Evolutionary conservation across 441 rosid genomes (phyloP).

Genomic region (Populus hybrid): DNA sequence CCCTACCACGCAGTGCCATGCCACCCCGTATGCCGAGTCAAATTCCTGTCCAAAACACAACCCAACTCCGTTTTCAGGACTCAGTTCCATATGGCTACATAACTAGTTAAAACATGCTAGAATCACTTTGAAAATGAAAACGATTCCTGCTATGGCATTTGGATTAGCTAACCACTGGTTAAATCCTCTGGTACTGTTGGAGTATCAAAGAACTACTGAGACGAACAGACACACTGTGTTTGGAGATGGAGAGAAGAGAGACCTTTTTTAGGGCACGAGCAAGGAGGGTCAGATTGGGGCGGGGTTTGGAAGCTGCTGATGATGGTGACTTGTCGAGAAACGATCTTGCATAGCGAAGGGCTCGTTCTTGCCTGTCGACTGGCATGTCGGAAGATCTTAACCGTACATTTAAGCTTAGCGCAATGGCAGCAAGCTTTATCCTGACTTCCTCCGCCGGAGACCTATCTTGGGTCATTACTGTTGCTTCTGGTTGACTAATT

Average conservation of each 20-base stretch:
- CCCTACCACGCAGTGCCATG: too few relatives aligned
- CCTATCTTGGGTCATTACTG: conserved; percentile 4
- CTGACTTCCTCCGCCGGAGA: conserved; percentile 18
- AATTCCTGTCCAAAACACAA: conserved; percentile 19
- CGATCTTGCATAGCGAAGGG: conserved; percentile 27
- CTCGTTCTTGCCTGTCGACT: conserved; percentile 30
- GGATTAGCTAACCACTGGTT: not conserved
- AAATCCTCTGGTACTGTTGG: too few relatives aligned
- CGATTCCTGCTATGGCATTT: too few relatives aligned
- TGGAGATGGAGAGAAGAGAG: conserved; percentile 5
- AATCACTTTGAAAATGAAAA: too few relatives aligned
- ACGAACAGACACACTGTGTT: not conserved
- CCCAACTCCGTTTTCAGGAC: not conserved
- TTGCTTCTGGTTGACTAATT: not conserved
- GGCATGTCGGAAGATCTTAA: conserved; percentile 38
- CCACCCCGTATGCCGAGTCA: conserved; percentile 24
- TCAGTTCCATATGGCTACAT: too few relatives aligned
- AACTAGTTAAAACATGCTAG: too few relatives aligned
- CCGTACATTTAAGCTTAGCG: conserved; percentile 30
- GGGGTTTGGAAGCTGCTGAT: conserved; percentile 17
- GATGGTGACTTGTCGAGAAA: conserved; percentile 13
- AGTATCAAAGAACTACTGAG: too few relatives aligned
- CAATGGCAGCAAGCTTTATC: conserved; percentile 28
- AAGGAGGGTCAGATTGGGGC: conserved; percentile 22
- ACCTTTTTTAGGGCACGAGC: conserved; percentile 38